Evolutionary conservation across 139 green algal genomes (phyloP), one percentile per base, ranked within the genome.

Genomic region (Chlorella sp.): DNA sequence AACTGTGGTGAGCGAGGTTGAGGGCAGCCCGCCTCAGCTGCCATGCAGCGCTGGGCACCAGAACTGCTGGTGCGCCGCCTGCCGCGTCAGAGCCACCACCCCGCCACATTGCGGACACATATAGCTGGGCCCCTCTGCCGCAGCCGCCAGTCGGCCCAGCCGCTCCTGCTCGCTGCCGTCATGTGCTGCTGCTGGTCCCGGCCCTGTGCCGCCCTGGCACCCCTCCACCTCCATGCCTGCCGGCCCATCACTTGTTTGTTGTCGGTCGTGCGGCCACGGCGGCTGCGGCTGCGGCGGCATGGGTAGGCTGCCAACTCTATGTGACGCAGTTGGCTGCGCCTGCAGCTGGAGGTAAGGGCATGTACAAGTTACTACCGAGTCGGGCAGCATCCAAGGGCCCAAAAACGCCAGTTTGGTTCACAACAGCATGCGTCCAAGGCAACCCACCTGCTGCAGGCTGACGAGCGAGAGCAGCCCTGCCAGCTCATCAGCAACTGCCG

Each of bases 41-140:
- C 79, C 79, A 37, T 90, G 48, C 42, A 89, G 34, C 26, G 53
- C 73, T 37, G 84, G 83, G 77, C 89, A 91, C 89, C 89, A 91
- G 14, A 37, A 2, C 69, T 86, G 40, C 40, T 86, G 40, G 24
- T 91, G 82, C 61, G 73, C 81, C 40, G 57, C 40, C 30, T 61
- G 81, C 37, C 89, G 81, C 12, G 60, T 61, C 42, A 80, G 15
- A 4, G 85, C 89, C 36, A 92, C 86, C 53, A 90, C 53, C 18
- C 83, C 82, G 11, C 85, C 85, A 75, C 89, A 92, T 14, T 4
- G 36, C 4, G 60, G 81, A 64, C 90, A 92, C 22, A 85, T 39
- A 28, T 77, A 89, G n/a, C 48, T 88, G 32, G 77, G 60, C 9
- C 85, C 85, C 42, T 91, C 88, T 66, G 81, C 81, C 26, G 39